Conservation (phyloP, 1,284 basidiomycete species). For the Tylopilus sp. region DNA sequence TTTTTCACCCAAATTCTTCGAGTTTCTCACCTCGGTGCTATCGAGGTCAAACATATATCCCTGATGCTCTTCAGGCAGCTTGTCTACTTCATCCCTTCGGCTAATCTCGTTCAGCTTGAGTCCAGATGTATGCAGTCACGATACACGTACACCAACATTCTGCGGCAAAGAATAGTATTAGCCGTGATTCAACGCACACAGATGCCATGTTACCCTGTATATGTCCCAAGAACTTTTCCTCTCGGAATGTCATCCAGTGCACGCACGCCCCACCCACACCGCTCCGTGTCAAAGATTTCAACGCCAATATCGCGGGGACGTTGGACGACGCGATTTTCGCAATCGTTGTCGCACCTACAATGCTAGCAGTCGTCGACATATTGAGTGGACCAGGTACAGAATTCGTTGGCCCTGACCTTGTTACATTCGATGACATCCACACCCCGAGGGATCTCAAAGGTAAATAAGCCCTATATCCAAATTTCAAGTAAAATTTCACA, state of each 20-base stretch:
- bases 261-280: slow-evolving; percentile 54
- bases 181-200: background rate
- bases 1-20: slow-evolving; percentile 33
- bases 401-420: slow-evolving; percentile 34
- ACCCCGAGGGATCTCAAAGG: slow-evolving; percentile 41
- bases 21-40: slow-evolving; percentile 41
- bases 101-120: slow-evolving; percentile 25
- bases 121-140: background rate
- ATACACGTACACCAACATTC: slow-evolving; percentile 26
- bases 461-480: slow-evolving; percentile 44
- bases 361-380: slow-evolving; percentile 29
- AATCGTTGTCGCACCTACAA: slow-evolving; percentile 42
- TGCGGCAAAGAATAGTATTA: slow-evolving; percentile 8
- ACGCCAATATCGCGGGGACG: slow-evolving; percentile 44
- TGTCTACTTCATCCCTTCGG: slow-evolving; percentile 38
- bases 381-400: background rate
- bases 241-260: slow-evolving; percentile 32
- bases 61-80: slow-evolving; percentile 32
- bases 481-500: background rate
- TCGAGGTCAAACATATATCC: slow-evolving; percentile 59
- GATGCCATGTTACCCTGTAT: slow-evolving; percentile 49
- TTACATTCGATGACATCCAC: slow-evolving; percentile 60
- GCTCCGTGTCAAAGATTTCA: slow-evolving; percentile 53
- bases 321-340: slow-evolving; percentile 53
- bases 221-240: slow-evolving; percentile 59